These are phyloP conservation scores for Lactarius hatsudake DNA, from an alignment of 768 basidiomycete species.

Conservation along the genomic window DNA sequence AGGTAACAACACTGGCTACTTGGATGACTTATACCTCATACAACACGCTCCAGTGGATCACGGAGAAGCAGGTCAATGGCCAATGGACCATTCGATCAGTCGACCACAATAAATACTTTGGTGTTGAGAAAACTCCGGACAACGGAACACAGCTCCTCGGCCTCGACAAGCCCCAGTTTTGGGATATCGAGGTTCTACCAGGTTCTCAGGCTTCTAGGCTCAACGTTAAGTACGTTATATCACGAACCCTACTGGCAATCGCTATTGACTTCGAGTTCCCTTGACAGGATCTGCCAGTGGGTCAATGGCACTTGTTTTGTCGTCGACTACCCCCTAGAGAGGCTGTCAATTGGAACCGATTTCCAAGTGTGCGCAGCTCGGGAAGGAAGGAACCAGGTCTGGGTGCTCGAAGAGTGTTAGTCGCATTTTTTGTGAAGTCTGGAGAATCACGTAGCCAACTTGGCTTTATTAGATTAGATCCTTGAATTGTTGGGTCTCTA, in stretches of 20 bases:
- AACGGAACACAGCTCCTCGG: too few relatives aligned
- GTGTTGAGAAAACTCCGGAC: too few relatives aligned
- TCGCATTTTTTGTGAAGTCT: neutral
- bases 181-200: neutral
- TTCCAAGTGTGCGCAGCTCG: neutral
- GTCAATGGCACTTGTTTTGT: neutral
- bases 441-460: neutral
- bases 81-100: too few relatives aligned
- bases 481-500: too few relatives aligned
- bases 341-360: neutral
- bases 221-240: neutral
- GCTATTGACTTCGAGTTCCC: neutral
- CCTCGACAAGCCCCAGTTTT: neutral
- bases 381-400: neutral
- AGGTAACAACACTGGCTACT: too few relatives aligned
- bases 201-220: neutral
- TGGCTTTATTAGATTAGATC: neutral
- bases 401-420: slow-evolving; percentile 1
- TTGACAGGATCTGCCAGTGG: neutral
- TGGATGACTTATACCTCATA: too few relatives aligned
- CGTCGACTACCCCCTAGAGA: neutral
- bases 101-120: too few relatives aligned
- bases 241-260: neutral
- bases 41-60: too few relatives aligned
- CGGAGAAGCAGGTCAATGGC: too few relatives aligned